These are phyloP conservation scores for Carallia pectinifolia DNA, from an alignment of 345 rosid genomes.

Conservation along the genomic window DNA sequence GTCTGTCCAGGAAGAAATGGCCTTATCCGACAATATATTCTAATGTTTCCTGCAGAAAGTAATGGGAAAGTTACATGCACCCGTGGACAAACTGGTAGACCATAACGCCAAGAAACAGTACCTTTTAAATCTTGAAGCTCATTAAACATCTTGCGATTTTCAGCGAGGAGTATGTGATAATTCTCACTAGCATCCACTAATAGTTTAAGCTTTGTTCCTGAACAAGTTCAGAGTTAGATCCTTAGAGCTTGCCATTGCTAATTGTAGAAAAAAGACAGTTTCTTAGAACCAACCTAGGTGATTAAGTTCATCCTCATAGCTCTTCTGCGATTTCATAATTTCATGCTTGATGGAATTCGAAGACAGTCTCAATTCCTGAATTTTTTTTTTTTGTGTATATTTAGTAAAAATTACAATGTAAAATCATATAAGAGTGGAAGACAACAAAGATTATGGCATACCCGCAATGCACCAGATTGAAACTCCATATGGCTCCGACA, in stretches of 20 bases:
- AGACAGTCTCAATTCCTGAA: conserved; percentile 61
- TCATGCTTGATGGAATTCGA: conserved; percentile 66
- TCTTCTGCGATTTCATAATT: conserved; percentile 41
- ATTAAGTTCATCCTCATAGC: conserved; percentile 52
- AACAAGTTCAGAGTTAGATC: conserved; percentile 9
- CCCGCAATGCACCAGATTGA: conserved; percentile 59
- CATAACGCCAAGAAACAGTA: conserved; percentile 13
- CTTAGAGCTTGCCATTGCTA: conserved; percentile 2
- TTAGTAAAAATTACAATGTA: conserved; percentile 14
- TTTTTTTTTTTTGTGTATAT: neutral
- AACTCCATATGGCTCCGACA: conserved; percentile 37
- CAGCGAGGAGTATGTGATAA: conserved; percentile 68
- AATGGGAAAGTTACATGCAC: neutral
- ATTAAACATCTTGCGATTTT: conserved; percentile 74
- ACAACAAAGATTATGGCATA: conserved; percentile 24
- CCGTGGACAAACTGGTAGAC: neutral
- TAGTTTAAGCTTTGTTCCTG: conserved; percentile 58
- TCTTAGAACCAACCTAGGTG: conserved; percentile 45
- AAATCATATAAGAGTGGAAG: neutral
- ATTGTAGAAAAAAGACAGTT: conserved; percentile 5
- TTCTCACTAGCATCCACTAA: conserved; percentile 62
- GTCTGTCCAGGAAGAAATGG: conserved; percentile 71
- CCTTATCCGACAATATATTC: conserved; percentile 83
- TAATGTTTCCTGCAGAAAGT: conserved; percentile 69
- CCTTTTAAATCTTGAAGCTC: conserved; percentile 97